These are phyloP conservation scores for Elsinoe perseae DNA, from an alignment of 2,329 filamentous ascomycete genomes.

Conservation along the genomic window DNA sequence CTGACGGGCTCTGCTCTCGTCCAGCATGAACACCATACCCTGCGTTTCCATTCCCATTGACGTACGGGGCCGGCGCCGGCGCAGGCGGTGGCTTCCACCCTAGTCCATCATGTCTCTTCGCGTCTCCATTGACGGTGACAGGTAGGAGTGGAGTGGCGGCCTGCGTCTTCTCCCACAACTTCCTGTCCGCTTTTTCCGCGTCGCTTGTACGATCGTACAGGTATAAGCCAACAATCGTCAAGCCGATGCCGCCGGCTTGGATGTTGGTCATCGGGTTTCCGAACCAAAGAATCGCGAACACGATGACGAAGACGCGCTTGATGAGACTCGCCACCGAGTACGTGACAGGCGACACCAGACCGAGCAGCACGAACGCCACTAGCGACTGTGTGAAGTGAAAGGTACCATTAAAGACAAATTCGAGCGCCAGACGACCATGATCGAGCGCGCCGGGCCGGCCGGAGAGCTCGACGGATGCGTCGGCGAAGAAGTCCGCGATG, in stretches of 20 bases:
- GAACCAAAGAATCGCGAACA: conserved; percentile 94
- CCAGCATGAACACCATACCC: not conserved
- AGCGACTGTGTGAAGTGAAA: conserved; percentile 98
- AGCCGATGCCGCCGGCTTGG: conserved; percentile 74
- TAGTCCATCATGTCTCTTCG: conserved; percentile 31
- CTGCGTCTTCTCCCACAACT: conserved; percentile 57
- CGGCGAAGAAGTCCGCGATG: conserved; percentile 67
- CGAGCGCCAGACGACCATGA: conserved; percentile 56
- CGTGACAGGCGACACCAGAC: conserved; percentile 89
- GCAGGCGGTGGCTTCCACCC: conserved; percentile 1
- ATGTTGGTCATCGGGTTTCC: conserved; percentile 75
- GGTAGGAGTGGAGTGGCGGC: conserved; percentile 59
- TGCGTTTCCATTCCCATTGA: conserved; percentile 26
- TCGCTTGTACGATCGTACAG: conserved; percentile 90
- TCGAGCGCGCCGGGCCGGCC: conserved; percentile 67
- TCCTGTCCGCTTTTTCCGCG: conserved; percentile 77
- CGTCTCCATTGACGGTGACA: conserved; percentile 39
- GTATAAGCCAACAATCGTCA: conserved; percentile 89
- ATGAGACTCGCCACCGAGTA: conserved; percentile 95
- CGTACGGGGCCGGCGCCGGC: not conserved
- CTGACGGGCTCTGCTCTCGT: conserved; percentile 16
- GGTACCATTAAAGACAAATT: conserved; percentile 93
- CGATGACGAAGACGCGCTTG: conserved; percentile 94
- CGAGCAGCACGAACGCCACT: conserved; percentile 83
- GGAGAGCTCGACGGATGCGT: conserved; percentile 69